Evolutionary conservation across 1,284 basidiomycete species (phyloP), one percentile per base, ranked within the genome.

Genomic region (Caloboletus inedulis): DNA sequence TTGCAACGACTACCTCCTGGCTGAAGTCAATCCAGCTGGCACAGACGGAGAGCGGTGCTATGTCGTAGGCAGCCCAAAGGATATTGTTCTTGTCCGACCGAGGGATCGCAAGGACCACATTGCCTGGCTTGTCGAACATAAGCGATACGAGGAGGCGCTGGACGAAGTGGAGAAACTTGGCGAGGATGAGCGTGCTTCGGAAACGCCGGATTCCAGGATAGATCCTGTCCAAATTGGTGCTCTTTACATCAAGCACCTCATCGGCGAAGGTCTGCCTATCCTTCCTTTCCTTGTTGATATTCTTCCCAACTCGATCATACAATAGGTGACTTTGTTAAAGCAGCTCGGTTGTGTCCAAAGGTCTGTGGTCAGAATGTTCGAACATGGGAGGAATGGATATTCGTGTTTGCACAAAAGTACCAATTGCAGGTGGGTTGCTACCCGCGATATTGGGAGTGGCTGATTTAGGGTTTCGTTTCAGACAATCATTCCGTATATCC

Each of bases 381-480:
- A 59, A 80, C 82, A 16, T 99, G 97, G 97, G 95, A 98, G 68
- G 84, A 90, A 62, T 97, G 91, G 89, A 91, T 98, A 66, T 96
- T 97, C 65, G 74, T 85, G 9, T 98, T 97, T 65, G 89, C 90
- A 0, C 87, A 95, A 68, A 84, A 88, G 61, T 81, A 84, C 31
- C 85, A 93, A 55, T 74, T 98, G 18, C 84, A 89, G 62, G 91
- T 91, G 56, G 45, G 76, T 64, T 41, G 4, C 40, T 10, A 8
- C 3, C 12, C 12, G 18, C 9, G 19, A 42, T 4, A 16, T 13
- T 12, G 31, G 33, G 39, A 31, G 45, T 25, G 16, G 14, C 27
- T 54, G 14, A 49, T 31, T 39, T 47, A 41, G 21, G 18, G 48
- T 23, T 23, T 14, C 62, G 48, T 23, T 23, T 14, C 62, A 94